Conservation (phyloP, 305 asterid species). For the Plantago coronopus region DNA sequence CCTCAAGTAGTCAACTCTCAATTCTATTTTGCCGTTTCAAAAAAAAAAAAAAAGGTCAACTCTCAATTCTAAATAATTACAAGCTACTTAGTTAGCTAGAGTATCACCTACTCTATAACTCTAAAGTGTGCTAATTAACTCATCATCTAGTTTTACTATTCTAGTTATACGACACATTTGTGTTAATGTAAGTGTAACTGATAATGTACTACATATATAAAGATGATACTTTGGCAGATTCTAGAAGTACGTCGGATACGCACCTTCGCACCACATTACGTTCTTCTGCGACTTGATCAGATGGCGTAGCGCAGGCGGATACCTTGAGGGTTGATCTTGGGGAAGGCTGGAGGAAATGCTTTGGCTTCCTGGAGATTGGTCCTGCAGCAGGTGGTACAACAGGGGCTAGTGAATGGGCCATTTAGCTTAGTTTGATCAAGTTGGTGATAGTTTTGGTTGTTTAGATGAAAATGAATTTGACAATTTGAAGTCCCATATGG, state of each 20-base stretch:
- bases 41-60: no score
- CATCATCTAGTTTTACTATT: no score
- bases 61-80: no score
- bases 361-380: constrained; percentile 24
- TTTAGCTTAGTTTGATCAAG: constrained; percentile 4
- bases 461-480: constrained; percentile 33
- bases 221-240: no score
- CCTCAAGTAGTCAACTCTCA: no score
- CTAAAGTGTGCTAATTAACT: no score
- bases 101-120: no score
- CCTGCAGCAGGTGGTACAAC: constrained; percentile 30
- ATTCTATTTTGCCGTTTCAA: no score
- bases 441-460: neutral
- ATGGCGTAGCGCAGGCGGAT: constrained; percentile 20
- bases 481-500: constrained; percentile 18
- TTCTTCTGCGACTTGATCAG: constrained; percentile 21
- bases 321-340: constrained; percentile 20
- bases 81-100: no score
- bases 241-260: neutral
- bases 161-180: no score
- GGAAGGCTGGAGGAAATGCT: constrained; percentile 12
- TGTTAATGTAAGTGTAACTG: no score
- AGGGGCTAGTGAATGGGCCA: constrained; percentile 46
- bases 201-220: no score
- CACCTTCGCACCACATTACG: constrained; percentile 49